phyloP scores from a whole-genome alignment of 2,329 filamentous ascomycete genomes.

The Epicoccum nigrum region DNA sequence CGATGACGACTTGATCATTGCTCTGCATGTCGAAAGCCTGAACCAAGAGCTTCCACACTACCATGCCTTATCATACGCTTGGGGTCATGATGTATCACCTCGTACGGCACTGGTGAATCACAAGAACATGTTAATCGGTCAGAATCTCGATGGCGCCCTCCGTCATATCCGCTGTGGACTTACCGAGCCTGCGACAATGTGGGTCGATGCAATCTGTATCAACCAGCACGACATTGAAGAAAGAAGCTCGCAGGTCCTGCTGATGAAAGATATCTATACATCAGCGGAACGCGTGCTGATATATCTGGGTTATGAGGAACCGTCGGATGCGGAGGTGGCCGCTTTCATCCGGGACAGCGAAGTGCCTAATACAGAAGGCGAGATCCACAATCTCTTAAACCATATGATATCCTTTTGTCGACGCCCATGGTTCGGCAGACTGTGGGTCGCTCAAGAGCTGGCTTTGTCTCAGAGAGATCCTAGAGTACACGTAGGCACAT shows the following conservation, averaged over 20 bases:
- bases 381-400: neutral
- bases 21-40: neutral
- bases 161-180: constrained; percentile 3
- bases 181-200: neutral
- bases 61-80: constrained; percentile 19
- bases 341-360: neutral
- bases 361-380: neutral
- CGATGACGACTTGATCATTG: constrained; percentile 3
- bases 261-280: constrained; percentile 16
- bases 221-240: constrained; percentile 15
- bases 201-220: constrained; percentile 16
- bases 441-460: constrained; percentile 22
- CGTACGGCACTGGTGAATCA: neutral
- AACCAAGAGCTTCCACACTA: neutral
- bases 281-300: constrained; percentile 5
- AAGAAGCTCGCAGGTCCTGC: constrained; percentile 13
- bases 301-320: constrained; percentile 7
- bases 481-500: constrained; percentile 1
- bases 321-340: neutral
- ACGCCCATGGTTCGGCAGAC: constrained; percentile 15
- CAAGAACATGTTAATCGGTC: neutral
- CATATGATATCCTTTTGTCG: neutral
- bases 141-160: constrained; percentile 15
- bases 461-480: constrained; percentile 16
- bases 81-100: constrained; percentile 1